Percentiles rank a stretch among this genome's conserved stretches.
phyloP scores from a whole-genome alignment of 2,329 filamentous ascomycete species.

The Nothopassalora personata region DNA sequence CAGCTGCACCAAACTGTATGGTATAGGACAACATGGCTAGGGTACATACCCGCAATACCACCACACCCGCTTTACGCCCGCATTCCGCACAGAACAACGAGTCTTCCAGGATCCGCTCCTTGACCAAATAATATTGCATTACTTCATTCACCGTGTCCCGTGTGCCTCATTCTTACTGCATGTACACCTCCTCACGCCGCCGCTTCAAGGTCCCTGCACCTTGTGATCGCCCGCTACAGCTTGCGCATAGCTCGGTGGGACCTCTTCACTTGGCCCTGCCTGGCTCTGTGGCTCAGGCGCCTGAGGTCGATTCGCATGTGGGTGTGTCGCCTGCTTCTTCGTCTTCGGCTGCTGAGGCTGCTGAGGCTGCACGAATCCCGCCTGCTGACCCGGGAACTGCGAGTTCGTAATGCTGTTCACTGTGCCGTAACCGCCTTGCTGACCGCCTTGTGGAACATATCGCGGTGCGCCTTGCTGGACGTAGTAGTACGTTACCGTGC shows the following conservation, averaged over 20 bases:
- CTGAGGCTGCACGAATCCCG: slow-evolving; percentile 33
- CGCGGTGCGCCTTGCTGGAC: slow-evolving; percentile 37
- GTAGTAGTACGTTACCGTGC: slow-evolving; percentile 71
- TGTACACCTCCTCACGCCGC: background rate
- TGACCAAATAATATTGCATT: background rate
- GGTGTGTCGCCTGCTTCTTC: slow-evolving; percentile 11
- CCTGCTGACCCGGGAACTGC: slow-evolving; percentile 40
- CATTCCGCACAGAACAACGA: background rate
- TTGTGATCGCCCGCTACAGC: slow-evolving; percentile 73
- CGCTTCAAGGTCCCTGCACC: slow-evolving; percentile 57
- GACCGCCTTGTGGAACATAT: slow-evolving; percentile 20
- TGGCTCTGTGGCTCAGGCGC: slow-evolving; percentile 23
- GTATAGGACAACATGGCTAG: background rate
- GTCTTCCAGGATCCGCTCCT: background rate
- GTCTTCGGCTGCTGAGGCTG: slow-evolving; percentile 33
- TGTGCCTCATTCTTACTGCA: background rate
- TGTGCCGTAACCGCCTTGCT: slow-evolving; percentile 37
- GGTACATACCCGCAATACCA: slow-evolving; percentile 1
- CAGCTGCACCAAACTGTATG: background rate
- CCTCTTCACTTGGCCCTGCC: slow-evolving; percentile 41
- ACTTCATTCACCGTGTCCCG: background rate
- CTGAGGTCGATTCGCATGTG: background rate
- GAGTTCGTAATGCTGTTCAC: slow-evolving; percentile 34
- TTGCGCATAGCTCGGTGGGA: slow-evolving; percentile 81
- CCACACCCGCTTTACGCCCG: background rate